A percentile compares a stretch with the other conserved stretches of the same genome.
These are phyloP conservation scores for Davidsoniella australis DNA, from an alignment of 2,329 filamentous ascomycete species.

Conservation along the genomic window DNA sequence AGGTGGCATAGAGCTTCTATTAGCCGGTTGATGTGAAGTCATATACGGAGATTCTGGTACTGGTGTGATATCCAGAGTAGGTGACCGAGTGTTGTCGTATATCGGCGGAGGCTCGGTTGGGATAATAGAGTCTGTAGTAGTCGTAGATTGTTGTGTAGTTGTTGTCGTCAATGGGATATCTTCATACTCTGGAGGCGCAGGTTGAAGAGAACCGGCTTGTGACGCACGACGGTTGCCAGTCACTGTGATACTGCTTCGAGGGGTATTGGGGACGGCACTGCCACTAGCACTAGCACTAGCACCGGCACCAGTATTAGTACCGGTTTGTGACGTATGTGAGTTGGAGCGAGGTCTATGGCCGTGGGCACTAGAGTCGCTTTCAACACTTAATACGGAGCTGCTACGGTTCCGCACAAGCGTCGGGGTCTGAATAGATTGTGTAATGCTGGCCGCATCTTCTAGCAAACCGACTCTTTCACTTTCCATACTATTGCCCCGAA, in stretches of 20 bases:
- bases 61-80: too few relatives aligned
- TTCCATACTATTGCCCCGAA: slow-evolving; percentile 57
- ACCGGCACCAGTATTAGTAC: neutral
- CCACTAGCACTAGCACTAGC: too few relatives aligned
- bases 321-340: slow-evolving; percentile 17
- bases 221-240: slow-evolving; percentile 4
- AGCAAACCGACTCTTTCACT: slow-evolving; percentile 56
- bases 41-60: too few relatives aligned
- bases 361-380: slow-evolving; percentile 24
- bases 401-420: slow-evolving; percentile 29
- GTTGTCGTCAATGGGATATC: slow-evolving; percentile 13
- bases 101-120: slow-evolving; percentile 31
- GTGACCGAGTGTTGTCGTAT: slow-evolving; percentile 27
- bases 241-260: slow-evolving; percentile 6
- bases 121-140: slow-evolving; percentile 20
- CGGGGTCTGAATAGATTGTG: slow-evolving; percentile 19
- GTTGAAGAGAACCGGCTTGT: neutral
- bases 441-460: slow-evolving; percentile 52
- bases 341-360: slow-evolving; percentile 19
- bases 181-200: slow-evolving; percentile 8
- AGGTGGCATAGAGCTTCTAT: too few relatives aligned
- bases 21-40: too few relatives aligned
- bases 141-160: slow-evolving; percentile 12
- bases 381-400: slow-evolving; percentile 39
- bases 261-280: neutral